Base-by-base conservation (phyloP, 2,329 filamentous ascomycete species). In the Botrytis tulipae region DNA sequence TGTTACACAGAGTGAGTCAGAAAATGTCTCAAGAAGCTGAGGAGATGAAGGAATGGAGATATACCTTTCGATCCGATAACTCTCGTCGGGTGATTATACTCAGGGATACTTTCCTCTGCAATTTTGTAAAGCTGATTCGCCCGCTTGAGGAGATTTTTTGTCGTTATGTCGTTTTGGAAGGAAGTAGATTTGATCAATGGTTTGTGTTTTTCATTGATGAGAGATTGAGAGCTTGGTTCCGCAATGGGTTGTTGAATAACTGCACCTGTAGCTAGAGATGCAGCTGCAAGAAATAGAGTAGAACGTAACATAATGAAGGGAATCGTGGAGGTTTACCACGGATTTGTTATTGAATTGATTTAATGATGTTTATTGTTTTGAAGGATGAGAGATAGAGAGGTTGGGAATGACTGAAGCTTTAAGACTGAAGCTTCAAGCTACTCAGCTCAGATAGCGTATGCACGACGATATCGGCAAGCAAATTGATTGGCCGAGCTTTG, bases 21-120 rank as follows among this genome's bases (percentile, higher is more conserved):
- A 40, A 51, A 42, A 48, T 20, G 22, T 72, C 65, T 20, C 70
- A 22, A 5, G 75, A 59, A 2, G 32, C 16, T 3, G 40, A 74
- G 63, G 46, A 29, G 72, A 60, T 66, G 35, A 61, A 70, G 29
- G 12, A 22, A 44, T 63, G 63, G 57, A 18, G 42, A 48, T 76
- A 73, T 82, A 90, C 89, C 89, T 80, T 86, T 79, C 75, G 89
- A 91, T 44, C 91, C 91, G 76, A 93, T 92, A 35, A 93, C 91
- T 71, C 91, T 86, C 1, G 91, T 93, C 1, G 91, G 91, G 77
- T 91, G 91, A 75, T 87, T 87, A 79, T 89, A 92, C 75, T 92
- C 89, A 2, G 86, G 83, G 74, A 87, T 83, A 18, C 86, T 86
- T 70, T 86, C 83, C 80, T 90, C 84, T 0, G 91, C 90, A 72